Conservation (phyloP, 2,329 filamentous ascomycete species). For the Purpureocillium takamizusanense region DNA sequence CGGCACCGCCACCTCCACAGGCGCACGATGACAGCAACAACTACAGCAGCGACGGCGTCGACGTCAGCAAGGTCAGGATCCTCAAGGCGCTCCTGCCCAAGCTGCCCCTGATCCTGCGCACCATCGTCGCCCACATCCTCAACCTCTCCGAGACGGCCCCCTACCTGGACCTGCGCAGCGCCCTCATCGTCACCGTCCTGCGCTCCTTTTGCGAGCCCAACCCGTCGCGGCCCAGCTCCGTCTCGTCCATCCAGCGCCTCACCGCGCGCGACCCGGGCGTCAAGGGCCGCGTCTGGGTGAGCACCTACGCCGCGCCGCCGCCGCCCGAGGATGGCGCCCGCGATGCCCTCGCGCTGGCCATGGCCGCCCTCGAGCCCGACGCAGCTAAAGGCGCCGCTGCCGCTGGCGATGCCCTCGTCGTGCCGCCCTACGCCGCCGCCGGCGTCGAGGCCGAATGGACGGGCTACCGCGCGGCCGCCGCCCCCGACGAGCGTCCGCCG, state of each 20-base stretch:
- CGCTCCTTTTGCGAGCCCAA: constrained; percentile 46
- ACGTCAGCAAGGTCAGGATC: constrained; percentile 6
- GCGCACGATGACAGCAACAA: background rate
- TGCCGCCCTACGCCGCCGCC: constrained; percentile 40
- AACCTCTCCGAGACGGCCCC: constrained; percentile 59
- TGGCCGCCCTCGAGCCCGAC: constrained; percentile 24
- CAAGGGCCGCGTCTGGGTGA: constrained; percentile 76
- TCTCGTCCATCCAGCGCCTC: constrained; percentile 56
- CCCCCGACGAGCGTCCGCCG: constrained; percentile 40
- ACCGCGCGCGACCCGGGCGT: constrained; percentile 55
- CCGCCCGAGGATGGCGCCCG: constrained; percentile 48
- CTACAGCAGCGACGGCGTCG: background rate
- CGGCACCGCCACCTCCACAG: background rate
- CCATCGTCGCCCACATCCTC: constrained; percentile 55
- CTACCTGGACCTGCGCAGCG: constrained; percentile 72
- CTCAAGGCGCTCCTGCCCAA: constrained; percentile 35
- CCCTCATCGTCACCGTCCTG: constrained; percentile 63
- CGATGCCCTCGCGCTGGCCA: constrained; percentile 48
- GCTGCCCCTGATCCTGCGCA: constrained; percentile 53
- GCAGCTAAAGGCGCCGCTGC: constrained; percentile 4
- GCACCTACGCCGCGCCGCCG: constrained; percentile 54
- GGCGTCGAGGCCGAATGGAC: constrained; percentile 67
- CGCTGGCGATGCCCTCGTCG: constrained; percentile 6
- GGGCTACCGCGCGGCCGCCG: constrained; percentile 52
- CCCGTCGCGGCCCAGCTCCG: constrained; percentile 31